Conservation (phyloP, 441 rosid genomes). For the Pelargonium fulgidum region DNA sequence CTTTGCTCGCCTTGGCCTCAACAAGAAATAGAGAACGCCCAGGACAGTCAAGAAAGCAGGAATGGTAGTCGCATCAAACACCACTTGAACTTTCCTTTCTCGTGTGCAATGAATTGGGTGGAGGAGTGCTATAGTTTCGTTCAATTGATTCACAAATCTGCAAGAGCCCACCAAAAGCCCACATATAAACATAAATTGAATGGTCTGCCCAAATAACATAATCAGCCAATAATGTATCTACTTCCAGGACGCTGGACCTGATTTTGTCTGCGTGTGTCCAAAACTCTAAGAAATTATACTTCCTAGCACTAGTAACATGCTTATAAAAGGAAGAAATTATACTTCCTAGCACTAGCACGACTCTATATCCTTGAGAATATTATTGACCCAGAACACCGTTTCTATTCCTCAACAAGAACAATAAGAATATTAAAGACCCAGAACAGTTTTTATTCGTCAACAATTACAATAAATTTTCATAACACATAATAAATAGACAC, state of each 20-base stretch:
- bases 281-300: not conserved
- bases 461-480: not conserved
- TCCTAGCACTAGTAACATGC: not conserved
- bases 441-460: no score
- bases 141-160: constrained; percentile 80
- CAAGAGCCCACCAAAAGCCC: constrained; percentile 8
- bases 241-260: not conserved
- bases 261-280: not conserved
- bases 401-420: not conserved
- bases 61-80: constrained; percentile 64
- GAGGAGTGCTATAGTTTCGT: constrained; percentile 59
- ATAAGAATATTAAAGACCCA: no score
- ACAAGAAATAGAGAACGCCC: constrained; percentile 49
- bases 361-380: no score
- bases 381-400: no score
- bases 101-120: constrained; percentile 89
- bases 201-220: constrained; percentile 8
- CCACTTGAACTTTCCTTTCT: constrained; percentile 66
- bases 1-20: constrained; percentile 77
- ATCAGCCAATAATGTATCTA: not conserved
- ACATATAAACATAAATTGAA: not conserved
- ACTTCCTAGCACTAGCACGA: no score
- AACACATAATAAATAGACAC: not conserved
- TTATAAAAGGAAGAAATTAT: not conserved
- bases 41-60: constrained; percentile 68